These are phyloP conservation scores for Elymus sibiricus DNA, from an alignment of 176 grass and related monocot genomes.

Conservation along the genomic window DNA sequence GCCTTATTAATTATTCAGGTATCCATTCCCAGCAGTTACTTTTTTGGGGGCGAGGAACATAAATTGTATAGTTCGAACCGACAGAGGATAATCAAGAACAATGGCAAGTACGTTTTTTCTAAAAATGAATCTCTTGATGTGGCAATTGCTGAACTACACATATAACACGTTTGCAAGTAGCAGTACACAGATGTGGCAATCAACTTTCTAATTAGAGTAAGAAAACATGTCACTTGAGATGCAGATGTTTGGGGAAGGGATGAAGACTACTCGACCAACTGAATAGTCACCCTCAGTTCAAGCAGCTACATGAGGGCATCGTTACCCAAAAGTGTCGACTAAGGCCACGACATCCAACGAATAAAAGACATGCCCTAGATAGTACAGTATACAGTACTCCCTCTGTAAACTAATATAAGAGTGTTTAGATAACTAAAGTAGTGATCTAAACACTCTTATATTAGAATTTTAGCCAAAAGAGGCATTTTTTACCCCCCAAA, in stretches of 20 bases:
- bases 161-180: not conserved
- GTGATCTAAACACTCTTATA: too few species aligned
- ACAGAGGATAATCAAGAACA: not conserved
- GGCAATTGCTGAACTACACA: not conserved
- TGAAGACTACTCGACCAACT: not conserved
- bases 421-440: too few species aligned
- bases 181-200: not conserved
- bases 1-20: too few species aligned
- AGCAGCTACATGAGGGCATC: not conserved
- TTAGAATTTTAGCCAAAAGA: not conserved
- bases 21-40: not conserved
- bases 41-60: not conserved
- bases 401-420: too few species aligned
- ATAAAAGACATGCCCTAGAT: not conserved
- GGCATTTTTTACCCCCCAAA: not conserved
- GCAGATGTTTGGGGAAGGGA: not conserved
- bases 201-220: not conserved
- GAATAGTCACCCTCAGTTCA: not conserved
- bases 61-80: not conserved
- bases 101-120: not conserved
- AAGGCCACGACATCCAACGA: not conserved
- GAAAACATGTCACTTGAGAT: not conserved
- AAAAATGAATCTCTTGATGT: not conserved
- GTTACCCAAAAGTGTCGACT: not conserved
- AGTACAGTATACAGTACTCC: not conserved